Base-by-base conservation (phyloP, 108 stramenopile genomes). In the Aurantiochytrium sp. region DNA sequence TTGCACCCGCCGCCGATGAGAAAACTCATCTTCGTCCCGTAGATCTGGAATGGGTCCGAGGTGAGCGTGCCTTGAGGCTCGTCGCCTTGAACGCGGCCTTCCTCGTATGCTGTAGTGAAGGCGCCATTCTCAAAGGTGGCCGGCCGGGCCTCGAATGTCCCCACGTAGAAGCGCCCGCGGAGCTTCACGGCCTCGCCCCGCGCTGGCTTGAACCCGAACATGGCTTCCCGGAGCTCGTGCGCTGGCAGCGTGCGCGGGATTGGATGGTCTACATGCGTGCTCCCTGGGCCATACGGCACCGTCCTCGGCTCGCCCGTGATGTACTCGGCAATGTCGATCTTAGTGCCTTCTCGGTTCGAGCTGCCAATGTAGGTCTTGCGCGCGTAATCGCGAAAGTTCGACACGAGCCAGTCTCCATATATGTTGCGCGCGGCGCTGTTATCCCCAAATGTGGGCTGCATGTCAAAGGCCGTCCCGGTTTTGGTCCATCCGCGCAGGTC, bases 1-100 rank as follows among this genome's bases (percentile, higher is more conserved):
- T 95, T 93, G 86, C 96, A 96, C 4, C 96, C 96, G 21, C 96
- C 96, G 6, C 95, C 95, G 32, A 96, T 89, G 32, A 95, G 89
- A 53, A 96, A 93, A 27, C 68, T 86, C 8, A 96, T 94, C n/a
- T 55, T 52, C 5, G n/a, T 34, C 55, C 88, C 37, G 12, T 42
- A 48, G 34, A 95, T 92, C 3, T 92, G 54, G 68, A 96, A 95
- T 27, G 92, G 85, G 68, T 95, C 94, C 45, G 90, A 90, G 3
- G 94, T 95, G 45, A 95, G 55, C 24, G 95, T 93, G 10, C 96
- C 96, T 59, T 52, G 89, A 2, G 94, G 95, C 53, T 42, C 94
- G 73, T 95, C 95, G 4, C 95, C 95, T 55, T 95, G 94, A 2
- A 55, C 54, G 4, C 59, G 81, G 19, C 95, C 95, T 15, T 87